phyloP scores from a whole-genome alignment of 2,329 filamentous ascomycete genomes.

The Xylaria sp. region DNA sequence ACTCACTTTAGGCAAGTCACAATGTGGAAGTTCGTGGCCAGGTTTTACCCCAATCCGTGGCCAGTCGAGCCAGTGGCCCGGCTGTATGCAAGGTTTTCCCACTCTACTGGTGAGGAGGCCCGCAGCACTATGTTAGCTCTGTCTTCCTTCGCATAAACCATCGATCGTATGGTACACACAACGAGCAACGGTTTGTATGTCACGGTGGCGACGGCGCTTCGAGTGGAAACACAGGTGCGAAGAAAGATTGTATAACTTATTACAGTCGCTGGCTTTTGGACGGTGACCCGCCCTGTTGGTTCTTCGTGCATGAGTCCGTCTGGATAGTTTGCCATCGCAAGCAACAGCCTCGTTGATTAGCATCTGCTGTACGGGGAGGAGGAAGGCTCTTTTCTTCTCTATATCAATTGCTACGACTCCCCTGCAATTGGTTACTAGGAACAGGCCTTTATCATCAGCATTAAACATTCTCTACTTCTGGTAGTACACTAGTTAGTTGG shows the following conservation, averaged over 20 bases:
- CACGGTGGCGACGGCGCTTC: conserved; percentile 32
- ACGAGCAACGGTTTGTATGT: conserved; percentile 19
- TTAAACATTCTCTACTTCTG: neutral
- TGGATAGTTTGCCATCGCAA: conserved; percentile 10
- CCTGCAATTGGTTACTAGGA: neutral
- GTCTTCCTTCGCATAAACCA: conserved; percentile 8
- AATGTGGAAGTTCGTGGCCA: conserved; percentile 20
- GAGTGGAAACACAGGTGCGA: conserved; percentile 9
- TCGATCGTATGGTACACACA: conserved; percentile 18
- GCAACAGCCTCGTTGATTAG: conserved; percentile 14
- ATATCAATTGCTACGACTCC: conserved; percentile 22
- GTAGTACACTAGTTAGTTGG: conserved; percentile 7
- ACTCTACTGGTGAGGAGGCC: conserved; percentile 13
- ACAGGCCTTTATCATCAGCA: neutral
- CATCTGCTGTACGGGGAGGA: neutral
- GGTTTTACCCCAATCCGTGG: conserved; percentile 21
- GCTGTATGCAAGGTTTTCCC: conserved; percentile 23
- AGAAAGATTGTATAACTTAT: conserved; percentile 5
- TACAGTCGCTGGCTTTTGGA: conserved; percentile 14
- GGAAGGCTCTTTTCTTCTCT: conserved; percentile 15
- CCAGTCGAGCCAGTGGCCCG: conserved; percentile 5
- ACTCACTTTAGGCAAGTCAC: conserved; percentile 34
- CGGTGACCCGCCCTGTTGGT: conserved; percentile 21
- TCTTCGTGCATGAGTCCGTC: conserved; percentile 10
- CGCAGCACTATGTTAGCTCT: conserved; percentile 12